A percentile compares a stretch with the other conserved stretches of the same genome.
Evolutionary conservation across 192 early-diverging fungal genomes (phyloP).

Genomic region (Coemansia erecta): DNA sequence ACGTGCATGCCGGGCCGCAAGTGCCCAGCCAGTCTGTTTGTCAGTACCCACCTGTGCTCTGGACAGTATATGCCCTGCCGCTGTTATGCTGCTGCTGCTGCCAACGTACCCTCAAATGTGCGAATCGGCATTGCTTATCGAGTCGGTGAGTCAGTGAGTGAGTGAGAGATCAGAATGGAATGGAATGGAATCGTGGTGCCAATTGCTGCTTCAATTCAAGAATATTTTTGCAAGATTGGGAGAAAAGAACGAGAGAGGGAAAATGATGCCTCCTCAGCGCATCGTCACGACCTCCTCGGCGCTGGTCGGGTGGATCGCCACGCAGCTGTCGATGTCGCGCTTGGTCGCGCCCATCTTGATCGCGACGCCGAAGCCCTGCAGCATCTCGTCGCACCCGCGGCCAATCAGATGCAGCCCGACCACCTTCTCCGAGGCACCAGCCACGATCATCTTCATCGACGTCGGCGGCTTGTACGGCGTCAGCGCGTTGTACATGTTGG

Average conservation of each 20-base stretch:
- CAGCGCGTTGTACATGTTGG: slow-evolving; percentile 87
- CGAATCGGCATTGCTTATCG: slow-evolving; percentile 49
- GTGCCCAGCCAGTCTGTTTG: background rate
- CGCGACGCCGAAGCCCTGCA: slow-evolving; percentile 97
- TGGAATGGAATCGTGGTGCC: too few species aligned
- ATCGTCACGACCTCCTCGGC: slow-evolving; percentile 90
- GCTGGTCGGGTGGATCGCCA: slow-evolving; percentile 97
- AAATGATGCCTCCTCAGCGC: slow-evolving; percentile 16
- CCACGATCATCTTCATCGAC: slow-evolving; percentile 87
- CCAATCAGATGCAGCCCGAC: slow-evolving; percentile 95
- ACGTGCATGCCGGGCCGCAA: background rate
- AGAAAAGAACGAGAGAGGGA: slow-evolving; percentile 5
- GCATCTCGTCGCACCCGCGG: slow-evolving; percentile 80
- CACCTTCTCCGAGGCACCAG: slow-evolving; percentile 89
- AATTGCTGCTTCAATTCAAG: background rate
- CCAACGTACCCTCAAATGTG: slow-evolving; percentile 40
- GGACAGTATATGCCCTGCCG: too few species aligned
- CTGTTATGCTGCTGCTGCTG: too few species aligned
- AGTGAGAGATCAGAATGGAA: background rate
- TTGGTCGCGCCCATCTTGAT: slow-evolving; percentile 99
- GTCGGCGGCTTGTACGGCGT: slow-evolving; percentile 87
- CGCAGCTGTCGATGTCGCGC: slow-evolving; percentile 91
- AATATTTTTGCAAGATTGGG: background rate
- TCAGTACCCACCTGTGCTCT: too few species aligned
- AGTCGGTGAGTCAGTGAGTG: too few species aligned